These are phyloP conservation scores for Taphrina betulina DNA, from an alignment of 1,139 yeast genomes.

Conservation along the genomic window DNA sequence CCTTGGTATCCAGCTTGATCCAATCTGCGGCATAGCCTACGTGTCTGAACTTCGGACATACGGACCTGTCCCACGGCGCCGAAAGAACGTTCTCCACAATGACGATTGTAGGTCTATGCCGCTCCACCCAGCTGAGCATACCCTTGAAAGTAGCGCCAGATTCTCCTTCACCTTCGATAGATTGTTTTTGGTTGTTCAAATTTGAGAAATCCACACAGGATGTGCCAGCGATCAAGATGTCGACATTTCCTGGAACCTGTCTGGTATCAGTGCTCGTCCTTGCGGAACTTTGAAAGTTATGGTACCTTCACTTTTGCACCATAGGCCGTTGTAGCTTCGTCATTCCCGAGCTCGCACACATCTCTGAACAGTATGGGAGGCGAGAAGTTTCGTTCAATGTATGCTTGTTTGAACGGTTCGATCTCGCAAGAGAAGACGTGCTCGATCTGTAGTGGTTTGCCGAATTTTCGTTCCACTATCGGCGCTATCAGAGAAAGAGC, in stretches of 20 bases:
- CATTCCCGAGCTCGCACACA: constrained; percentile 34
- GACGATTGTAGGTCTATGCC: constrained; percentile 28
- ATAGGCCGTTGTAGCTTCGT: constrained; percentile 34
- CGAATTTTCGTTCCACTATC: constrained; percentile 1
- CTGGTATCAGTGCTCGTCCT: too few relatives aligned
- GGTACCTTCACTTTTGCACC: constrained; percentile 30
- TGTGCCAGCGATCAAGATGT: constrained; percentile 34
- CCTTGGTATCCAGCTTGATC: constrained; percentile 31
- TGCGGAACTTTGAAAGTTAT: too few relatives aligned
- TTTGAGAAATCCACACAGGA: constrained; percentile 35
- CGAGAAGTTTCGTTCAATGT: constrained; percentile 33
- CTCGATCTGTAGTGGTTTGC: constrained; percentile 26
- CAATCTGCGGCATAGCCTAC: constrained; percentile 31
- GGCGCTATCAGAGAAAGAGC: constrained; percentile 34
- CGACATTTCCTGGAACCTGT: constrained; percentile 34
- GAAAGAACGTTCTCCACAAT: constrained; percentile 33
- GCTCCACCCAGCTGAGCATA: constrained; percentile 31
- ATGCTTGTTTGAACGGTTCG: constrained; percentile 35
- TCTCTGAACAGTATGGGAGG: constrained; percentile 34
- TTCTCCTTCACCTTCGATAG: constrained; percentile 31
- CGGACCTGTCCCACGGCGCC: constrained; percentile 32
- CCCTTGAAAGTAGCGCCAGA: constrained; percentile 34
- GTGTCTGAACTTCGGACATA: constrained; percentile 20
- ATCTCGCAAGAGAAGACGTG: constrained; percentile 35
- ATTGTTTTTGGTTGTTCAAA: constrained; percentile 31